Conservation (phyloP, 345 rosid genomes). For the Eucalyptus regnans region DNA sequence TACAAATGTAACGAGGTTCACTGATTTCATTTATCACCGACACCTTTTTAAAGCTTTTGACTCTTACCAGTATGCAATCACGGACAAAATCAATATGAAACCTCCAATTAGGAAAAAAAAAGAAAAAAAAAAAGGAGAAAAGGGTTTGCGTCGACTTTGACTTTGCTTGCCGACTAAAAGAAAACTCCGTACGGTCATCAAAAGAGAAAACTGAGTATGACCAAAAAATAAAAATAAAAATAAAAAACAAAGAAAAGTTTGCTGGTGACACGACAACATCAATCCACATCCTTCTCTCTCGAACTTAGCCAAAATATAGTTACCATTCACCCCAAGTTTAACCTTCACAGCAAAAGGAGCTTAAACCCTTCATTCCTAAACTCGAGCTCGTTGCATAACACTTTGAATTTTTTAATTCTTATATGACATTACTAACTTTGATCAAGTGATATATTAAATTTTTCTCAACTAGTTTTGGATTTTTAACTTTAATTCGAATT, state of each 20-base stretch:
- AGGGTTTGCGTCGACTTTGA: too few relatives aligned
- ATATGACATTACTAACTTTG: too few relatives aligned
- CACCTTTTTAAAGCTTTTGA: not conserved
- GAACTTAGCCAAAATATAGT: not conserved
- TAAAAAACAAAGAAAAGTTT: not conserved
- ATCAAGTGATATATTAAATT: not conserved
- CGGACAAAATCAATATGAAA: not conserved
- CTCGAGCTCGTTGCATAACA: not conserved
- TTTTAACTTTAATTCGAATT: rapidly evolving
- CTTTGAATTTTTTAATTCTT: too few relatives aligned
- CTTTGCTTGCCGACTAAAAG: not conserved
- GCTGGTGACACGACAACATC: not conserved
- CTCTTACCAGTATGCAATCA: not conserved
- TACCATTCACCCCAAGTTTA: not conserved
- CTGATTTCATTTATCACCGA: not conserved
- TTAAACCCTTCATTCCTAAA: not conserved
- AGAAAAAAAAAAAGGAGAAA: rapidly evolving
- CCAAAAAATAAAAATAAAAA: not conserved
- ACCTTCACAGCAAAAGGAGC: not conserved
- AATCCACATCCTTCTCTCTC: not conserved
- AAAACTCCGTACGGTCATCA: rapidly evolving
- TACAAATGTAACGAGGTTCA: not conserved
- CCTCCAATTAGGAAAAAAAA: not conserved
- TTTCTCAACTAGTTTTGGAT: not conserved
- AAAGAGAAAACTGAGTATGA: too few relatives aligned